Percentiles rank a stretch among this genome's conserved stretches.
phyloP scores from a whole-genome alignment of 2,329 filamentous ascomycete genomes.

The Fusarium irregulare region DNA sequence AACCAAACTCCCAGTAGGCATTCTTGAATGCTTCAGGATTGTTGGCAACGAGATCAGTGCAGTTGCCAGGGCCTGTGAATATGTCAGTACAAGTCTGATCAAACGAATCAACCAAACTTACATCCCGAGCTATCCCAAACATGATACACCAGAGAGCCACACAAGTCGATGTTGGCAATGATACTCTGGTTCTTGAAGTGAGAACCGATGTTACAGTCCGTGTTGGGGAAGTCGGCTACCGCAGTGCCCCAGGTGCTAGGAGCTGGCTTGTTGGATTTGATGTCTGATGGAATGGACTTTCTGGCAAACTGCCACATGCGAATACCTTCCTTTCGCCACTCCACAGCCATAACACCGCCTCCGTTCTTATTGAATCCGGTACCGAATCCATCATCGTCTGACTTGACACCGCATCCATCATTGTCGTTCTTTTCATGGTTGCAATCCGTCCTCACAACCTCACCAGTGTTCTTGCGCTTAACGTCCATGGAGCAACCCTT shows the following conservation, averaged over 20 bases:
- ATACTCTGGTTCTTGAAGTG: conserved; percentile 76
- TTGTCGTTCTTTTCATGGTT: conserved; percentile 63
- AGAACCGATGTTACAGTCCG: conserved; percentile 66
- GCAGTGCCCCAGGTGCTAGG: conserved; percentile 72
- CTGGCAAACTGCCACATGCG: conserved; percentile 71
- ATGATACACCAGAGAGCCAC: conserved; percentile 65
- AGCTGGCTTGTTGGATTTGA: conserved; percentile 64
- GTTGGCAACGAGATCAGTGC: conserved; percentile 67
- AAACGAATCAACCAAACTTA: conserved; percentile 36
- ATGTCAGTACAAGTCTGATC: conserved; percentile 3
- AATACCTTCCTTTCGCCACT: conserved; percentile 70
- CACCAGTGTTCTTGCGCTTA: conserved; percentile 65
- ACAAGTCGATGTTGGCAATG: conserved; percentile 73
- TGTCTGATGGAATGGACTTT: conserved; percentile 61
- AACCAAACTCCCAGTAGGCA: conserved; percentile 74
- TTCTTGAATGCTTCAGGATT: conserved; percentile 66
- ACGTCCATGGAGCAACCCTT: conserved; percentile 64
- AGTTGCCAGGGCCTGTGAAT: conserved; percentile 63
- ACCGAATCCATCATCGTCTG: conserved; percentile 60
- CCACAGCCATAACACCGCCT: conserved; percentile 70
- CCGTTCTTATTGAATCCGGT: conserved; percentile 62
- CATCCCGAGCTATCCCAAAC: conserved; percentile 60
- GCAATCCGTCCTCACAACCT: conserved; percentile 58
- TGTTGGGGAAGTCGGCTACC: conserved; percentile 72
- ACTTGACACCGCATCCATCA: conserved; percentile 67